Evolutionary conservation across 2,329 filamentous ascomycete genomes (phyloP), one percentile per base, ranked within the genome.

Genomic region (Aureobasidium musti): DNA sequence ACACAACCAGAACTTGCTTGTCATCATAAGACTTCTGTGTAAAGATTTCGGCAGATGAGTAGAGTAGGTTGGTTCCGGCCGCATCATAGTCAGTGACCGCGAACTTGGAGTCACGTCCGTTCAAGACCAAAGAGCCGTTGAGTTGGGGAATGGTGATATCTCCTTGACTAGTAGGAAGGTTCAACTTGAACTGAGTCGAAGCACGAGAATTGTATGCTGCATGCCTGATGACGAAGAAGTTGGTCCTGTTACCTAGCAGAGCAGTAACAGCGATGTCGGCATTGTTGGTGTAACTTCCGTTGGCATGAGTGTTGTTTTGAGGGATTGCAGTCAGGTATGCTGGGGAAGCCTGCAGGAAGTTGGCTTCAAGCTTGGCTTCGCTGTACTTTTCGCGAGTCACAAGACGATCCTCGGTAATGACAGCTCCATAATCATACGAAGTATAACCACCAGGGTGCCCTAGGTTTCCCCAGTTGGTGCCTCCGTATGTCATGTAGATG

Each of bases 321-420:
- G 87, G 83, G 0, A 79, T 81, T 0, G 87, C 84, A 2, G 84
- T 84, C 21, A 92, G 78, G 71, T 91, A 93, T 0, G 84, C 86
- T 0, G 89, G 88, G 0, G 89, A 91, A 0, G 87, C 89, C 71
- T 88, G 88, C 63, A 91, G 76, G 76, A 94, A 94, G 71, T 91
- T 89, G 30, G 86, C 89, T 69, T 91, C 80, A 0, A 94, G 83
- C 73, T 94, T 95, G 30, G 91, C 80, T 74, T 95, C 90, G 49
- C 87, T 88, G 75, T 92, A 94, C 75, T 94, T 94, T 73, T 92
- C 89, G 1, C 90, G 84, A 33, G 82, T 78, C 3, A 94, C 80
- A 1, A 83, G 83, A 28, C 91, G 83, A 49, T 90, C 87, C 73
- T 95, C 91, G 1, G 83, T 82, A 63, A 94, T 91, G 7, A 82